Evolutionary conservation across 2,329 filamentous ascomycete genomes (phyloP).

Genomic region (Monilinia polystroma): DNA sequence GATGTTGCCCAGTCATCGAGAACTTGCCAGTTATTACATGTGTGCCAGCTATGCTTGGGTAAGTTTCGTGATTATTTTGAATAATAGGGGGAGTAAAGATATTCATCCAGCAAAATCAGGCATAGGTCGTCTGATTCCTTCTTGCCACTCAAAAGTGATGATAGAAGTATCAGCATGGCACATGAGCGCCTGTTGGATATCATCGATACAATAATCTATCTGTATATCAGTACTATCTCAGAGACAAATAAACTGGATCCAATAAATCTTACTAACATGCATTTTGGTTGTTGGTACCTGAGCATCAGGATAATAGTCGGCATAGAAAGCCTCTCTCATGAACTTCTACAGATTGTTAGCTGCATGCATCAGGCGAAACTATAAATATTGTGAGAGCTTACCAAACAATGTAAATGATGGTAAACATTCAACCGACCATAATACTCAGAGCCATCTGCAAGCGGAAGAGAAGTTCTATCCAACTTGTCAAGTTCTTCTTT

Average conservation of each 20-base stretch:
- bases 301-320: conserved; percentile 17
- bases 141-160: conserved; percentile 11
- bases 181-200: conserved; percentile 4
- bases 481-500: too few species aligned
- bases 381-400: too few species aligned
- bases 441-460: too few species aligned
- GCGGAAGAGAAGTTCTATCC: too few species aligned
- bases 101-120: too few species aligned
- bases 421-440: too few species aligned
- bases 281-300: conserved; percentile 13
- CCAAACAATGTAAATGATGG: too few species aligned
- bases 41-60: too few species aligned
- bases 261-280: conserved; percentile 7
- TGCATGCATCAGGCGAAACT: too few species aligned
- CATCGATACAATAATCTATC: conserved; percentile 19
- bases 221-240: background rate
- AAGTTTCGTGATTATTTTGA: too few species aligned
- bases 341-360: background rate
- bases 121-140: background rate
- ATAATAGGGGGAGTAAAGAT: too few species aligned
- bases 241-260: background rate
- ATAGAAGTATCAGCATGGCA: conserved; percentile 19
- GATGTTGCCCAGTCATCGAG: conserved; percentile 13
- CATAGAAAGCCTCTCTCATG: conserved; percentile 11
- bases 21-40: background rate